A percentile compares a stretch with the other conserved stretches of the same genome.
Conservation (phyloP, 257 asterid genomes). For the Solanum dulcamara region DNA sequence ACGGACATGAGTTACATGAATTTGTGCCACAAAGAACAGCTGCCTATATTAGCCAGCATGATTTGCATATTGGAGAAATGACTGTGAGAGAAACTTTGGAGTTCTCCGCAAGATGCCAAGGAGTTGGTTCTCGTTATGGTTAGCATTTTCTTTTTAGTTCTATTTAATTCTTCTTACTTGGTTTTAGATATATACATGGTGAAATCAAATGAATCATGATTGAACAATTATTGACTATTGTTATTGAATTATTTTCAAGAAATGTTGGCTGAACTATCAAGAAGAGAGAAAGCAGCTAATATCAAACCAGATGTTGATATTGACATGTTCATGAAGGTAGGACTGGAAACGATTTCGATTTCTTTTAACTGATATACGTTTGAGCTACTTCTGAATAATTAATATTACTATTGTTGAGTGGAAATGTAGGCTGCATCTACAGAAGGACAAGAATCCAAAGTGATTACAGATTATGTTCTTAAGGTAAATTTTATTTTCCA, state of each 20-base stretch:
- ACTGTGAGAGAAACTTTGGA: slow-evolving; percentile 69
- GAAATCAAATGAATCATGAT: not conserved
- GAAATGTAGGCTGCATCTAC: slow-evolving; percentile 48
- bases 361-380: not conserved
- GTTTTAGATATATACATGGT: not conserved
- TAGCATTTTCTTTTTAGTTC: not conserved
- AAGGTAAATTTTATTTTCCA: slow-evolving; percentile 22
- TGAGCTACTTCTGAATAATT: not conserved
- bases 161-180: not conserved
- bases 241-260: slow-evolving; percentile 24
- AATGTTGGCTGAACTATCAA: slow-evolving; percentile 51
- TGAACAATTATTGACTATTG: not conserved
- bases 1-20: slow-evolving; percentile 52
- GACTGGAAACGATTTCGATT: not conserved
- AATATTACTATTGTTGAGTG: not conserved
- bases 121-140: slow-evolving; percentile 71
- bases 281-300: slow-evolving; percentile 47
- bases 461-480: slow-evolving; percentile 49
- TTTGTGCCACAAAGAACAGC: slow-evolving; percentile 53
- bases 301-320: slow-evolving; percentile 40
- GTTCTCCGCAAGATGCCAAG: slow-evolving; percentile 67
- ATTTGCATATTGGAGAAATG: slow-evolving; percentile 62
- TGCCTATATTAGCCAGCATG: slow-evolving; percentile 59
- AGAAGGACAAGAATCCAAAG: slow-evolving; percentile 49
- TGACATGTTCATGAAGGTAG: slow-evolving; percentile 46